Percentiles rank a stretch among this genome's conserved stretches.
These are phyloP conservation scores for Syzygium jambos DNA, from an alignment of 345 rosid genomes.

Conservation along the genomic window DNA sequence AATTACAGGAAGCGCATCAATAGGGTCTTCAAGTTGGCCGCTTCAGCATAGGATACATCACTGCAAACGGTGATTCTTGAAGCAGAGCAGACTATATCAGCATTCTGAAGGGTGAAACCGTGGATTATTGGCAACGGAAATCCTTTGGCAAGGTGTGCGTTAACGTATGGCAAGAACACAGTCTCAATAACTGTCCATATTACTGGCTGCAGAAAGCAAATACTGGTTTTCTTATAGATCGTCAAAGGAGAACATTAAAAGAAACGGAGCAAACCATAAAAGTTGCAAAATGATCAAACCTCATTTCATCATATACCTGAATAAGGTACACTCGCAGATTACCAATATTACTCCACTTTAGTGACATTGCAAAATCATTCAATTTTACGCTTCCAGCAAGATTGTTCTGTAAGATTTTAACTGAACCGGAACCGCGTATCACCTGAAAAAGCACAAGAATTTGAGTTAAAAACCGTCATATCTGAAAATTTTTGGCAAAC, in stretches of 20 bases:
- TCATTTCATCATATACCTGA: conserved; percentile 38
- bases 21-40: conserved; percentile 5
- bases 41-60: conserved; percentile 41
- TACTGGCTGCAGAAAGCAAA: conserved; percentile 60
- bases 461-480: neutral
- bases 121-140: conserved; percentile 85
- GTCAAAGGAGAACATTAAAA: neutral
- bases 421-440: conserved; percentile 60
- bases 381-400: conserved; percentile 72
- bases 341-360: conserved; percentile 88
- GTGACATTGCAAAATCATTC: conserved; percentile 66
- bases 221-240: neutral
- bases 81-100: conserved; percentile 43
- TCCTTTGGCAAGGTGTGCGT: conserved; percentile 63
- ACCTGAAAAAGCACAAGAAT: conserved; percentile 26
- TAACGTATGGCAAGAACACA: conserved; percentile 69
- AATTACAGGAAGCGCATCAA: neutral
- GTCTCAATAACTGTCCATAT: conserved; percentile 87
- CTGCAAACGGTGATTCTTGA: conserved; percentile 63
- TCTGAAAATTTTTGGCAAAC: neutral
- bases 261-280: neutral
- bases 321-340: conserved; percentile 65
- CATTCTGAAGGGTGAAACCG: conserved; percentile 67
- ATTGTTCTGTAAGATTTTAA: conserved; percentile 59
- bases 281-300: neutral